Evolutionary conservation across 1,284 basidiomycete species (phyloP), one percentile per base, ranked within the genome.

Genomic region (Porphyrellus sp.): DNA sequence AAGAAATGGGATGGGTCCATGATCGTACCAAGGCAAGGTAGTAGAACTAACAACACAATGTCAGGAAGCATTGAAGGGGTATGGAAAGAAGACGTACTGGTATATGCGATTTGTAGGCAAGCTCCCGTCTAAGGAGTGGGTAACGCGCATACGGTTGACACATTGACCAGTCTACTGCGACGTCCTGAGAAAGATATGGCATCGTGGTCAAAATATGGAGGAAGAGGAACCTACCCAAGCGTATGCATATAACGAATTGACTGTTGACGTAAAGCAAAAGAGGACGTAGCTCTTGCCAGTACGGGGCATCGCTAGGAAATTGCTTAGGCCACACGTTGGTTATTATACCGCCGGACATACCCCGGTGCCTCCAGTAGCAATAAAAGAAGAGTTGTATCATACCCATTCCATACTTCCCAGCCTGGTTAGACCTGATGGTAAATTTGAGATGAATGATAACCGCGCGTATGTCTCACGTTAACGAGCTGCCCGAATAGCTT

Each of bases 151-250:
- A 78, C 0, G 79, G 77, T 49, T 81, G 77, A 34, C 93, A 74
- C 46, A 97, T 62, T 4, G 88, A 87, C 89, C 89, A 91, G 66
- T 94, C 92, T 81, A 89, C 85, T n/a, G 80, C 61, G 27, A 86
- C 67, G 59, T 91, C 89, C 89, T 91, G 59, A 31, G 24, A 46
- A 13, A 24, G 31, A 46, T 21, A 15, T 49, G 46, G 45, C 15
- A 35, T 51, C 15, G 35, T 31, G 3, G 23, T 16, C 41, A 25
- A 24, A 16, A 43, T 35, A 33, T 21, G 23, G n/a, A 51, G 12
- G 31, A 1, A 18, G 9, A 31, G 16, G 15, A 25, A 70, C 78
- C 48, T 67, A 90, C 91, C 94, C 95, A 98, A 43, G 78, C 69
- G 42, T 78, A 77, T 5, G 86, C 83, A 70, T 94, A 98, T 1